Percentiles rank a stretch among this genome's conserved stretches.
Evolutionary conservation across 2,329 filamentous ascomycete species (phyloP).

Genomic region (Aspergillus sclerotialis): DNA sequence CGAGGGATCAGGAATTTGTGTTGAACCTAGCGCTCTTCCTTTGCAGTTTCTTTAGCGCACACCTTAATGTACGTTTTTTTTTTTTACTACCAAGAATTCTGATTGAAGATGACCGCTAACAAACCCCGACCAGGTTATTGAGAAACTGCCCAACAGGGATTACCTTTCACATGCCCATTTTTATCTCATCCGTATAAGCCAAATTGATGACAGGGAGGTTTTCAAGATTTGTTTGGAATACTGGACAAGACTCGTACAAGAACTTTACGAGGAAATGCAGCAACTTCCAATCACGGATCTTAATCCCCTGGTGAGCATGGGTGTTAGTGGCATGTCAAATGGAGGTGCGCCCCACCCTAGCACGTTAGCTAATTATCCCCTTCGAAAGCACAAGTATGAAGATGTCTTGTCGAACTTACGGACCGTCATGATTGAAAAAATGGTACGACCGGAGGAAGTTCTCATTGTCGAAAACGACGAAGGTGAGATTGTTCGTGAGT

Average conservation of each 20-base stretch:
- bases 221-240: conserved; percentile 99
- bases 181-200: conserved; percentile 95
- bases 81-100: neutral
- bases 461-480: conserved; percentile 99
- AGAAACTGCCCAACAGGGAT: conserved; percentile 90
- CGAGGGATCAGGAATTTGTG: conserved; percentile 92
- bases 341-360: conserved; percentile 79
- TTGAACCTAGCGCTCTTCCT: conserved; percentile 94
- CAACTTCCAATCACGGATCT: conserved; percentile 86
- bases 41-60: conserved; percentile 93
- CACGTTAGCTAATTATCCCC: conserved; percentile 79
- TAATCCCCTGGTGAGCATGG: conserved; percentile 80
- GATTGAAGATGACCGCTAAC: conserved; percentile 8
- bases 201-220: conserved; percentile 97
- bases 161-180: conserved; percentile 95
- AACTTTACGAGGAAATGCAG: conserved; percentile 99
- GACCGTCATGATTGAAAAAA: conserved; percentile 99
- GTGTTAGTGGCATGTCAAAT: conserved; percentile 61
- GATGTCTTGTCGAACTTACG: conserved; percentile 90
- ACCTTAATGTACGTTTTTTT: conserved; percentile 61
- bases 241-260: conserved; percentile 97
- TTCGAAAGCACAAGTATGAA: conserved; percentile 96
- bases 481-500: conserved; percentile 96
- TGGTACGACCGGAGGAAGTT: conserved; percentile 97
- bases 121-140: conserved; percentile 61